phyloP scores from a whole-genome alignment of 345 rosid species.

The Geranium rotundifolium region DNA sequence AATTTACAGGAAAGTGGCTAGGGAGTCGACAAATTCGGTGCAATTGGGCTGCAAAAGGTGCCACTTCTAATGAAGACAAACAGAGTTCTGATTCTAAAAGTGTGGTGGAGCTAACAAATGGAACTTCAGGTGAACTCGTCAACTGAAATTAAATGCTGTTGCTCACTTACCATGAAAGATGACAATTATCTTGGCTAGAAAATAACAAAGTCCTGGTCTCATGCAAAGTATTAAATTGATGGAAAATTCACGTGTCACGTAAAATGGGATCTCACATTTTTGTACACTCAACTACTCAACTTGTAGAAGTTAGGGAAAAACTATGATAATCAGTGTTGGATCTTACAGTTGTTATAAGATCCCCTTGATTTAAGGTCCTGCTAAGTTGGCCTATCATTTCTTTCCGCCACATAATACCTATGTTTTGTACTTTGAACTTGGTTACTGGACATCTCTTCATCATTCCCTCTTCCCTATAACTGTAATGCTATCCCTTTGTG shows the following conservation, averaged over 20 bases:
- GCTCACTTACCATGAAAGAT: too few relatives aligned
- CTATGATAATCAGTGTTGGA: too few relatives aligned
- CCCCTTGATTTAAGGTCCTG: too few relatives aligned
- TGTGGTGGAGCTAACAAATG: conserved; percentile 67
- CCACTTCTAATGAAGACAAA: conserved; percentile 54
- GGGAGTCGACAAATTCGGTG: conserved; percentile 88
- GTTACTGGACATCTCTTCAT: neutral
- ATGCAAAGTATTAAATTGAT: too few relatives aligned
- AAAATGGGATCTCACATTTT: too few relatives aligned
- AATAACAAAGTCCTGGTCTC: too few relatives aligned
- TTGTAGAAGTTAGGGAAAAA: too few relatives aligned
- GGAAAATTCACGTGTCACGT: too few relatives aligned
- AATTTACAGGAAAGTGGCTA: conserved; percentile 70
- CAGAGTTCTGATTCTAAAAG: conserved; percentile 65
- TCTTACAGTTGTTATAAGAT: too few relatives aligned
- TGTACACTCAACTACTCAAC: too few relatives aligned
- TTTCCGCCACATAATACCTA: neutral
- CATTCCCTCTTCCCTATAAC: neutral
- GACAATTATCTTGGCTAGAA: too few relatives aligned
- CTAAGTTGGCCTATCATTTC: too few relatives aligned
- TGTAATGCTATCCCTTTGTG: conserved; percentile 8
- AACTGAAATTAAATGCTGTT: neutral
- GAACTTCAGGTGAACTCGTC: conserved; percentile 53
- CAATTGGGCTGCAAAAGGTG: conserved; percentile 95
- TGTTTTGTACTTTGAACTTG: neutral